Conservation (phyloP, 148 eudicot species). For the Heliamphora exappendiculata region DNA sequence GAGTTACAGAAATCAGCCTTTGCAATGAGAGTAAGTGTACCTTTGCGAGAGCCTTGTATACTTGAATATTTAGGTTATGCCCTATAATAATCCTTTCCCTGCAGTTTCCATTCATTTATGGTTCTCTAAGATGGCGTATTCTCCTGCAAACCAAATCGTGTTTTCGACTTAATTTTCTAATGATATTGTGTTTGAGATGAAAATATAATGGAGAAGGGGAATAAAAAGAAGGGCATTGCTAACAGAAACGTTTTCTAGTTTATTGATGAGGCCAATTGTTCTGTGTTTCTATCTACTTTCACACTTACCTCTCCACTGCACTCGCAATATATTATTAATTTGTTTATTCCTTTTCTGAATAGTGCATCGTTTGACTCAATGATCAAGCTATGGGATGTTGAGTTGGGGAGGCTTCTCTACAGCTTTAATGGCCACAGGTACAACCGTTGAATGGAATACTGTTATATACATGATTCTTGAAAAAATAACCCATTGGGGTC, state of each 20-base stretch:
- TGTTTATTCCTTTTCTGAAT: background rate
- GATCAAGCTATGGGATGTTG: slow-evolving; percentile 67
- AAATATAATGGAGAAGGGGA: too few species aligned
- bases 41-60: too few species aligned
- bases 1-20: too few species aligned
- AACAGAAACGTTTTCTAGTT: background rate
- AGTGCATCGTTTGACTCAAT: slow-evolving; percentile 80
- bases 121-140: too few species aligned
- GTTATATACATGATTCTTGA: background rate
- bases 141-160: too few species aligned
- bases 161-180: too few species aligned
- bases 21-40: too few species aligned
- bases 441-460: background rate
- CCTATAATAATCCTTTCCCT: too few species aligned
- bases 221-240: background rate
- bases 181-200: too few species aligned
- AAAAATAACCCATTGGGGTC: background rate
- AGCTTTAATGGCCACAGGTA: slow-evolving; percentile 71
- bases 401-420: slow-evolving; percentile 40
- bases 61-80: too few species aligned
- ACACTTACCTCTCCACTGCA: background rate
- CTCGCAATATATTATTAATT: background rate
- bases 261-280: background rate
- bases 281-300: background rate
- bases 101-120: too few species aligned